Base-by-base conservation (phyloP, 192 early-diverging fungal genomes). In the Podila clonocystis region DNA sequence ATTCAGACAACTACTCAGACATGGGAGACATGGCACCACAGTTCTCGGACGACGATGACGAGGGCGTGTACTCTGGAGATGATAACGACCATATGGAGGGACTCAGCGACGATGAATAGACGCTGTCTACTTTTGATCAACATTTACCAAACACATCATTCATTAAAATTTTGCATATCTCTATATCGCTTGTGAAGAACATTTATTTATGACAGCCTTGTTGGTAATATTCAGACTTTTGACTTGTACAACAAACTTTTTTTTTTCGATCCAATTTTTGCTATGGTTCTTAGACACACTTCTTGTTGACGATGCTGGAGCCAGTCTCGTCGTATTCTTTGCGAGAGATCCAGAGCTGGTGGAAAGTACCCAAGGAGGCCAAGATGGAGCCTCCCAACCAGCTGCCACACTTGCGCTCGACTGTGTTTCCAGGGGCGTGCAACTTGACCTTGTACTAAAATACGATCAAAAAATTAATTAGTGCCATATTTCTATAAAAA, bases 321-420 rank as follows among this genome's bases (percentile, higher is more conserved):
- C 95, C 95, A 41, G 88, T 86, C 76, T 99, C 98, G 36, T 95
- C 92, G 75, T 98, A 99, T 83, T 99, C 97, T 26, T 95, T 88
- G 71, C 93, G 94, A 30, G 97, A 98, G 12, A 99, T 93, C 98
- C 98, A 99, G 62, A 99, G 87, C 85, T 98, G 98, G 75, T 98
- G 97, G 89, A 99, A 99, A 0, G 96, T 97, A 67, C 96, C 96
- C 67, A 99, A 75, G 4, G 96, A 97, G 3, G 95, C 92, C 61
- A 99, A 84, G 50, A 99, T 96, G 1, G 97, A 98, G 7, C 97
- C 97, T 57, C 98, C 98, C 36, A 98, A 90, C 98, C 98, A 99
- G 31, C 95, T 88, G n/a, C 95, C 92, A 70, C 95, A 97, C 72
- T 93, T 93, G 65, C 97, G 91, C 83, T 99, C 98, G 22, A 89